A percentile compares a stretch with the other conserved stretches of the same genome.
Evolutionary conservation across 2,329 filamentous ascomycete genomes (phyloP).

Genomic region (Penicillium sp.): DNA sequence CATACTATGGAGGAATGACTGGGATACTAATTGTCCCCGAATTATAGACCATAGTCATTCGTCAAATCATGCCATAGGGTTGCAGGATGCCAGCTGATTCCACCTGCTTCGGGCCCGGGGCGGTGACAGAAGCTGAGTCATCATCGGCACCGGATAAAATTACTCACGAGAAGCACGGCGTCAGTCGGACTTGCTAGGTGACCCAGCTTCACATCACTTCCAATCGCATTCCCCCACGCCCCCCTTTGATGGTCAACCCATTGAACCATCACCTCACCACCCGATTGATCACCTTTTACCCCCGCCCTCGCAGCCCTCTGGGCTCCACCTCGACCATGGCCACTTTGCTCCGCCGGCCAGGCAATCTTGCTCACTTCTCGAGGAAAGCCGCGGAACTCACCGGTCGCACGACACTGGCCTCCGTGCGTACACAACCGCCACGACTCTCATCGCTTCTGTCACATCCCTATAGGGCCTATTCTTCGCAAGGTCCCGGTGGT

Average conservation of each 20-base stretch:
- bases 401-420: constrained; percentile 50
- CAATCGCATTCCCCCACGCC: constrained; percentile 9
- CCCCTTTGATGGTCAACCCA: constrained; percentile 31
- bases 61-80: too few relatives aligned
- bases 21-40: too few relatives aligned
- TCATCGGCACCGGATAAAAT: constrained; percentile 36
- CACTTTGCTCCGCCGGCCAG: constrained; percentile 65
- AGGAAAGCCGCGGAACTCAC: constrained; percentile 57
- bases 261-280: constrained; percentile 21
- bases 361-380: constrained; percentile 65
- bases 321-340: constrained; percentile 59
- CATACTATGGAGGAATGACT: too few relatives aligned
- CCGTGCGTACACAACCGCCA: constrained; percentile 42
- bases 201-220: constrained; percentile 24
- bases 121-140: constrained; percentile 26
- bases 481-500: constrained; percentile 46
- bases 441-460: constrained; percentile 39
- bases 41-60: too few relatives aligned
- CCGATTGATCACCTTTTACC: constrained; percentile 26
- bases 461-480: constrained; percentile 41
- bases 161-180: constrained; percentile 24
- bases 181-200: constrained; percentile 16
- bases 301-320: constrained; percentile 30
- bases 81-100: neutral
- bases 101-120: constrained; percentile 3